phyloP scores from a whole-genome alignment of 2,329 filamentous ascomycete genomes.

The Drechslerella dactyloides region DNA sequence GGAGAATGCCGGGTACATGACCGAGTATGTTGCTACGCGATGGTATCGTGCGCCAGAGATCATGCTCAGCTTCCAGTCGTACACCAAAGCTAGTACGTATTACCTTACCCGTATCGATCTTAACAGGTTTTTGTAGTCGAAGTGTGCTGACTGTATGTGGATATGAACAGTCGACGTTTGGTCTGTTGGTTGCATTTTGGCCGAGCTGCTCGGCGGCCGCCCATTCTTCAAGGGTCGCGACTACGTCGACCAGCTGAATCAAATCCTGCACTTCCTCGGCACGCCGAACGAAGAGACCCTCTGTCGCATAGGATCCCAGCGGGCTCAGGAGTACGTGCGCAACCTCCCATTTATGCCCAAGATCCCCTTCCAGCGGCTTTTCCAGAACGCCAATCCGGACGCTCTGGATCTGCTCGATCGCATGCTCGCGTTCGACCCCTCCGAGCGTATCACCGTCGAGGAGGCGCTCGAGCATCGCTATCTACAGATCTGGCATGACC shows the following conservation, averaged over 20 bases:
- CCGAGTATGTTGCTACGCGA: constrained; percentile 95
- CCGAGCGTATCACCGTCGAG: constrained; percentile 90
- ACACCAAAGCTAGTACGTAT: constrained; percentile 98
- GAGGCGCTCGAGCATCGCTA: constrained; percentile 95
- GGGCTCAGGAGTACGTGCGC: constrained; percentile 96
- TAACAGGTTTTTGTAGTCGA: constrained; percentile 10
- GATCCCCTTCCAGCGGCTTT: constrained; percentile 83
- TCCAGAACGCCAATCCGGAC: constrained; percentile 93
- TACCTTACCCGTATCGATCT: constrained; percentile 16
- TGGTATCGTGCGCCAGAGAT: constrained; percentile 99
- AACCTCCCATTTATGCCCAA: constrained; percentile 96
- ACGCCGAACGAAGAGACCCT: constrained; percentile 96
- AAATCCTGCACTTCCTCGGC: constrained; percentile 96
- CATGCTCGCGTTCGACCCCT: constrained; percentile 97
- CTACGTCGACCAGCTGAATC: constrained; percentile 99
- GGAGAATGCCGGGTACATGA: constrained; percentile 99
- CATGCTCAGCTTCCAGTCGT: constrained; percentile 99
- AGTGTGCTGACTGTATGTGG: constrained; percentile 9
- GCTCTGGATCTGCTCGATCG: constrained; percentile 92
- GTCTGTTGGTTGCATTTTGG: constrained; percentile 97
- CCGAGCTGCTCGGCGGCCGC: constrained; percentile 90
- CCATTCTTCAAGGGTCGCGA: constrained; percentile 99
- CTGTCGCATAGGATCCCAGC: constrained; percentile 88
- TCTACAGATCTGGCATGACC: constrained; percentile 97
- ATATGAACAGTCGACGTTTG: constrained; percentile 82